These are phyloP conservation scores for Candida dubliniensis DNA, from an alignment of 1,139 yeast genomes.

Conservation along the genomic window DNA sequence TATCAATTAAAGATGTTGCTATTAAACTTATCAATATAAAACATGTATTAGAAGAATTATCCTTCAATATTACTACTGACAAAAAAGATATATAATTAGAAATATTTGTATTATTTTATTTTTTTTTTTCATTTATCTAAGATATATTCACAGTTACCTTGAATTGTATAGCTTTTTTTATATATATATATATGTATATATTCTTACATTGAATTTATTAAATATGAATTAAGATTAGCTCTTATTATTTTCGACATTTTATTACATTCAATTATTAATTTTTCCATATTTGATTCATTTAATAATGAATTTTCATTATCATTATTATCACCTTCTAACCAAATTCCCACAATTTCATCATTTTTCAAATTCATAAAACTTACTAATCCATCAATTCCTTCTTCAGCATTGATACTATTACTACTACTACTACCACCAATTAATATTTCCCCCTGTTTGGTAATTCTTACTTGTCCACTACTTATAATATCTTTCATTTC, in stretches of 20 bases:
- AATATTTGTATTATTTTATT: conserved; percentile 1
- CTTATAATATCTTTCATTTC: conserved; percentile 77
- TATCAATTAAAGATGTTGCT: conserved; percentile 37
- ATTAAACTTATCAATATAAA: conserved; percentile 44
- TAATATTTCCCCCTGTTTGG: conserved; percentile 17
- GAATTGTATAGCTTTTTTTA: no score
- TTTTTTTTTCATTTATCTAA: no score
- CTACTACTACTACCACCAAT: conserved; percentile 17
- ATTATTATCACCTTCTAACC: conserved; percentile 46
- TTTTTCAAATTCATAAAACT: conserved; percentile 55
- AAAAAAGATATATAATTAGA: conserved; percentile 17
- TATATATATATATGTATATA: background rate
- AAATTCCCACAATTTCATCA: conserved; percentile 55
- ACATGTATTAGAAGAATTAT: conserved; percentile 45
- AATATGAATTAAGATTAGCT: conserved; percentile 41
- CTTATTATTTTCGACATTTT: conserved; percentile 45
- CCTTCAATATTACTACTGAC: conserved; percentile 22
- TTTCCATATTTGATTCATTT: conserved; percentile 27
- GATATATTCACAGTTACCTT: no score
- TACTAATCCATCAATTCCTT: conserved; percentile 40
- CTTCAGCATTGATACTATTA: conserved; percentile 8
- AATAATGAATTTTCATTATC: conserved; percentile 24
- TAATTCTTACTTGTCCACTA: conserved; percentile 54
- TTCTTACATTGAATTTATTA: conserved; percentile 12
- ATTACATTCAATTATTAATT: conserved; percentile 42